A percentile compares a stretch with the other conserved stretches of the same genome.
Conservation (phyloP, 164 flowering plant genomes). For the Warburgia ugandensis region DNA sequence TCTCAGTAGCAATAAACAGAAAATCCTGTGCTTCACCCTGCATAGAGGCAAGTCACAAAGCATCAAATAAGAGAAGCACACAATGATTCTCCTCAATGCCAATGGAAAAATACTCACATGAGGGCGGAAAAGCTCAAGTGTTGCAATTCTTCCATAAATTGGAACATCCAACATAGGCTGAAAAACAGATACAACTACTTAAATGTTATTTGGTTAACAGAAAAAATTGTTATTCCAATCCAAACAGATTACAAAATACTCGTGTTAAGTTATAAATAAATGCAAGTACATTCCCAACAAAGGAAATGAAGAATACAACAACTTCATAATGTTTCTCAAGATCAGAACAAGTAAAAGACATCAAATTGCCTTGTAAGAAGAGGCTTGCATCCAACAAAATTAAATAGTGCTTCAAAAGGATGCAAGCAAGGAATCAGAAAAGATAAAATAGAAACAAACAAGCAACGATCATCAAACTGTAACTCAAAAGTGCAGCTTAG, state of each 20-base stretch:
- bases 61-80: not conserved
- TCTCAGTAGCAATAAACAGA: slow-evolving; percentile 89
- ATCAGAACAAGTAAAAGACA: not conserved
- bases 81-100: not conserved
- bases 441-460: too few species aligned
- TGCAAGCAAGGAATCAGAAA: too few species aligned
- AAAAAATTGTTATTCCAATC: too few species aligned
- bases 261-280: not conserved
- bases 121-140: slow-evolving; percentile 95
- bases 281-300: not conserved
- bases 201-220: too few species aligned
- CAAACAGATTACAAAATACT: too few species aligned
- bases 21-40: slow-evolving; percentile 97
- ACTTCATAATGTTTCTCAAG: not conserved
- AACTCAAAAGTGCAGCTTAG: too few species aligned
- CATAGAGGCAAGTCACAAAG: slow-evolving; percentile 4
- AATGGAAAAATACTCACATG: slow-evolving; percentile 55
- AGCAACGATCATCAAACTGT: too few species aligned
- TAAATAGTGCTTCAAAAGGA: too few species aligned
- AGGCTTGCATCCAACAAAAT: too few species aligned
- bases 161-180: slow-evolving; percentile 99
- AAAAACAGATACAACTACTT: slow-evolving; percentile 3
- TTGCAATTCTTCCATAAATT: slow-evolving; percentile 96
- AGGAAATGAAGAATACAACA: not conserved
- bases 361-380: too few species aligned